Conservation (phyloP, 352 stramenopile genomes). For the Globisporangium megalacanthum region DNA sequence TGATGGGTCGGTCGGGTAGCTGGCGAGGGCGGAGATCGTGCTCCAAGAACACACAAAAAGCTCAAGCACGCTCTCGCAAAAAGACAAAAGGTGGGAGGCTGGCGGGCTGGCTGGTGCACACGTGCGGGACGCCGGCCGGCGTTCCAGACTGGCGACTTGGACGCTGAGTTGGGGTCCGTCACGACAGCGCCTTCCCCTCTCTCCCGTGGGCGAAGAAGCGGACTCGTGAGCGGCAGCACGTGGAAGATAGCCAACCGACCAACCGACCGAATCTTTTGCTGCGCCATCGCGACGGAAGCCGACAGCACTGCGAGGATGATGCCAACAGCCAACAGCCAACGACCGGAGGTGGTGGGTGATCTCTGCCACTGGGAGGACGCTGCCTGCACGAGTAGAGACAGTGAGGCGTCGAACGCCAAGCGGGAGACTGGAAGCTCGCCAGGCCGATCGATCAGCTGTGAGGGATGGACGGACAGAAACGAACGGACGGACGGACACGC, state of each 20-base stretch:
- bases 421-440: neutral
- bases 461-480: neutral
- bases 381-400: constrained; percentile 6
- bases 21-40: neutral
- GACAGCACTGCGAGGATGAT: constrained; percentile 1
- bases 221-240: no score
- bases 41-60: neutral
- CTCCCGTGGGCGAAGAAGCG: no score
- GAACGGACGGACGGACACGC: neutral
- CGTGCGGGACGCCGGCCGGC: neutral
- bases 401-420: neutral
- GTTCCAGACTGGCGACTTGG: no score
- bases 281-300: neutral
- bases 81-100: neutral
- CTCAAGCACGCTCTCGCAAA: constrained; percentile 3
- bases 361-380: neutral
- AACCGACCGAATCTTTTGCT: neutral
- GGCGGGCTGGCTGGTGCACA: neutral
- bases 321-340: neutral
- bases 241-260: neutral
- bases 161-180: no score
- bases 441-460: neutral
- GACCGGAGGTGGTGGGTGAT: neutral
- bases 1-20: neutral
- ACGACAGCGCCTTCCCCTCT: no score